Evolutionary conservation across 1,139 yeast species (phyloP), one percentile per base, ranked within the genome.

Genomic region (Saccharomyces hybrid): DNA sequence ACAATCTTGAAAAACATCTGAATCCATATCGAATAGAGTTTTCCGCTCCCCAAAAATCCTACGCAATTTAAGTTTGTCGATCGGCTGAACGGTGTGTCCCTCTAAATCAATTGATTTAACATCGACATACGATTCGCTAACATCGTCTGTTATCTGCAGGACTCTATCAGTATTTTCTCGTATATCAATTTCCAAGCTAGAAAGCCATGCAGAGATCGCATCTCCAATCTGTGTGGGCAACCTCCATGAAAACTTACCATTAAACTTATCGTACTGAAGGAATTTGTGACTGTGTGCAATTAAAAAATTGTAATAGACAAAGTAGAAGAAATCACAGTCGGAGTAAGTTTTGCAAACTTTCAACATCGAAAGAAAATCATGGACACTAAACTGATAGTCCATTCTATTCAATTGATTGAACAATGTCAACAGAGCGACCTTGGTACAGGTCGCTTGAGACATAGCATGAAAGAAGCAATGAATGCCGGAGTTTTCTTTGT

Each of bases 351-450:
- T 42, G 23, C 58, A 53, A 7, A 60, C 44, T 25, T 50, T 52
- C 53, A 62, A 57, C 56, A 59, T 53, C 38, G 46, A 50, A 5
- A 52, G 58, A 50, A 54, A 62, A 47, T 61, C 64, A 42, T 52
- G 50, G 2, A 55, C 50, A n/a, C 56, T 60, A 38, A 61, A 57
- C 4, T 51, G 31, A 34, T 55, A 56, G 2, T 25, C 50, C 4
- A 52, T 13, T 31, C 5, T 4, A 31, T 3, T 30, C 57, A 42
- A 16, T 49, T 44, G 42, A 55, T 31, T 31, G 5, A 8, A 31
- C 34, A 31, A 13, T 31, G 34, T 7, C 14, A 31, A 3, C 5
- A 31, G 34, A 31, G 34, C 5, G 5, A 31, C 6, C 5, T 31
- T 31, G 16, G 34, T 31, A 31, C 8, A 31, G 5, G 2, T 31